phyloP scores from a whole-genome alignment of 805 yeast genomes.

The Metschnikowia santaceciliae region DNA sequence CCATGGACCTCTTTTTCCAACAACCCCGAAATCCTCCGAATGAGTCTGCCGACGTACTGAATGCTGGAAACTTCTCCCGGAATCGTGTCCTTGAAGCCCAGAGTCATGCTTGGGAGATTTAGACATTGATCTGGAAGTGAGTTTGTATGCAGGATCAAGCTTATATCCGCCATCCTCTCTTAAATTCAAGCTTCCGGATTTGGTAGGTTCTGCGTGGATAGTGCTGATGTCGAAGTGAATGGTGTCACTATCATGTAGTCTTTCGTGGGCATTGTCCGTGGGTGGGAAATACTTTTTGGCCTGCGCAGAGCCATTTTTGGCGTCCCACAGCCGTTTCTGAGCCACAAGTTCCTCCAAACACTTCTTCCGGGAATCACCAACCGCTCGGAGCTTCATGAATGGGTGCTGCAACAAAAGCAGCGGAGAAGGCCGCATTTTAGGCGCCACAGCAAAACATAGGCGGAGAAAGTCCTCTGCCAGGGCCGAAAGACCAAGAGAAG shows the following conservation, averaged over 20 bases:
- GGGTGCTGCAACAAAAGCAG: background rate
- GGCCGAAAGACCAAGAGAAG: background rate
- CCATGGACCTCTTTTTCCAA: background rate
- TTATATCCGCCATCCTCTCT: too few relatives aligned
- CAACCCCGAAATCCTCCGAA: background rate
- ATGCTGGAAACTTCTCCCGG: too few relatives aligned
- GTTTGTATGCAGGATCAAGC: too few relatives aligned
- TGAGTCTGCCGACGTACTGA: too few relatives aligned
- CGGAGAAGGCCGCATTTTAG: background rate
- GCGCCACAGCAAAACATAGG: background rate
- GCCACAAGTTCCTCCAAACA: constrained; percentile 31
- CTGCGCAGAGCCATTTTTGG: constrained; percentile 28
- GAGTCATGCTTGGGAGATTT: too few relatives aligned
- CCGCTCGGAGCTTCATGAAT: background rate
- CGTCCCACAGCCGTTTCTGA: constrained; percentile 36
- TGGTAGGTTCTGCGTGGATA: constrained; percentile 11
- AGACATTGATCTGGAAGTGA: too few relatives aligned
- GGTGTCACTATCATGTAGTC: constrained; percentile 8
- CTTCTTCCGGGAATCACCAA: constrained; percentile 1
- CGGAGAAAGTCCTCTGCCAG: constrained; percentile 1
- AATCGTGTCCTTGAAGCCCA: too few relatives aligned
- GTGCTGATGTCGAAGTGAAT: constrained; percentile 38
- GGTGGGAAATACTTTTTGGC: constrained; percentile 34
- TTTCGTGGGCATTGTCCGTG: constrained; percentile 23
- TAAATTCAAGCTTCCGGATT: background rate